A percentile compares a stretch with the other conserved stretches of the same genome.
phyloP scores from a whole-genome alignment of 2,329 filamentous ascomycete species.

The Calonectria pseudoreteaudii region DNA sequence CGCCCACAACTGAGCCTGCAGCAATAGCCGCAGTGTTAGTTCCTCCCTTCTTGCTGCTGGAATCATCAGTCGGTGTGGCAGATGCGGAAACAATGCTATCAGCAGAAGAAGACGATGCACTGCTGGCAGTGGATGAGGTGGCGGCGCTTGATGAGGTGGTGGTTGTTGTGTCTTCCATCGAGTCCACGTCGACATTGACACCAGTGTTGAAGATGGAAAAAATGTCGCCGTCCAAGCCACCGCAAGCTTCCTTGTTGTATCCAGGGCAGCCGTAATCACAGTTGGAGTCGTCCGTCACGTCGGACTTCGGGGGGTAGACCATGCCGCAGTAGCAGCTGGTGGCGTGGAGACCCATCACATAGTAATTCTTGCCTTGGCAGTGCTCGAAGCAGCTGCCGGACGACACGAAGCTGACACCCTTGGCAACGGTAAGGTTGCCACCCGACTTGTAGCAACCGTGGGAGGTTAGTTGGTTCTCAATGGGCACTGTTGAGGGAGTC shows the following conservation, averaged over 20 bases:
- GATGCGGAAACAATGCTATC: constrained; percentile 12
- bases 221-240: constrained; percentile 46
- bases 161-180: constrained; percentile 32
- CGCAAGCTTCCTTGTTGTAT: constrained; percentile 72
- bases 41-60: constrained; percentile 44
- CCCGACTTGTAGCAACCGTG: constrained; percentile 64
- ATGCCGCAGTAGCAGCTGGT: constrained; percentile 81
- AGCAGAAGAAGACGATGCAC: background rate
- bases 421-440: constrained; percentile 52
- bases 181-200: constrained; percentile 51
- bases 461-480: constrained; percentile 52
- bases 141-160: constrained; percentile 41
- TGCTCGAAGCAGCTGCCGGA: constrained; percentile 55
- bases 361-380: constrained; percentile 57
- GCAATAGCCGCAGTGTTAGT: constrained; percentile 87
- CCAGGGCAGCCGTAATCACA: constrained; percentile 77
- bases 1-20: constrained; percentile 87
- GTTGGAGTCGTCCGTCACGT: constrained; percentile 65
- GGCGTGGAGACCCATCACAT: constrained; percentile 73
- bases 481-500: constrained; percentile 51
- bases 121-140: constrained; percentile 8
- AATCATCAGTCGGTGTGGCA: constrained; percentile 31
- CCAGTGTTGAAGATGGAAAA: constrained; percentile 66
- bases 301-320: constrained; percentile 69
- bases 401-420: constrained; percentile 40